A percentile compares a stretch with the other conserved stretches of the same genome.
These are phyloP conservation scores for Aspergillus nanangensis DNA, from an alignment of 495 filamentous ascomycete genomes.

Conservation along the genomic window DNA sequence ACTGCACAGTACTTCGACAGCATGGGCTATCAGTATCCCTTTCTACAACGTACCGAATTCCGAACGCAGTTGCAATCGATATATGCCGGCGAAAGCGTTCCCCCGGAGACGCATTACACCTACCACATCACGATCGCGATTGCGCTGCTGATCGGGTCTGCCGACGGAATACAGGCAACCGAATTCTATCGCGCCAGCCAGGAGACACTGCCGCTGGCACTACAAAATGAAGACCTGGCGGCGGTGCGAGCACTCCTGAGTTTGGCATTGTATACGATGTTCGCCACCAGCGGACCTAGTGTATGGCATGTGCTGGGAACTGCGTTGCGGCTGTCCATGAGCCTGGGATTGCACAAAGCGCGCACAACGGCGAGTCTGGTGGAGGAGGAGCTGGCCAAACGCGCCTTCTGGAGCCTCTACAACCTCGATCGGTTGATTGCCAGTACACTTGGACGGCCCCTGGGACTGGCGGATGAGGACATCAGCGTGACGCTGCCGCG, in stretches of 20 bases:
- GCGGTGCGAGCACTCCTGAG: constrained; percentile 44
- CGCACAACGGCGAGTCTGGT: constrained; percentile 29
- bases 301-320: constrained; percentile 51
- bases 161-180: constrained; percentile 27
- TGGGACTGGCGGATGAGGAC: constrained; percentile 48
- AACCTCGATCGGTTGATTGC: constrained; percentile 48
- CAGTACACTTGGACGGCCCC: constrained; percentile 43
- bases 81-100: constrained; percentile 31
- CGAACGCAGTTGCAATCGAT: constrained; percentile 32
- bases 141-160: constrained; percentile 33
- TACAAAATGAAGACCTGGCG: constrained; percentile 41
- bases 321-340: constrained; percentile 42
- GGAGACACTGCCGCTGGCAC: constrained; percentile 31
- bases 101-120: constrained; percentile 33
- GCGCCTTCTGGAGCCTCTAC: constrained; percentile 51
- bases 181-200: constrained; percentile 40
- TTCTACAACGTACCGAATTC: constrained; percentile 36
- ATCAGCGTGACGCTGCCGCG: constrained; percentile 40
- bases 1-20: constrained; percentile 39
- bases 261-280: constrained; percentile 48
- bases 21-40: constrained; percentile 43
- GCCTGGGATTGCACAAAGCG: constrained; percentile 45
- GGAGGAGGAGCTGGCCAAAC: constrained; percentile 45
- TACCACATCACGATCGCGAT: constrained; percentile 43
- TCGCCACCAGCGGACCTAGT: constrained; percentile 45